Conservation (phyloP, 2,329 filamentous ascomycete species). For the Trichoderma sp. region DNA sequence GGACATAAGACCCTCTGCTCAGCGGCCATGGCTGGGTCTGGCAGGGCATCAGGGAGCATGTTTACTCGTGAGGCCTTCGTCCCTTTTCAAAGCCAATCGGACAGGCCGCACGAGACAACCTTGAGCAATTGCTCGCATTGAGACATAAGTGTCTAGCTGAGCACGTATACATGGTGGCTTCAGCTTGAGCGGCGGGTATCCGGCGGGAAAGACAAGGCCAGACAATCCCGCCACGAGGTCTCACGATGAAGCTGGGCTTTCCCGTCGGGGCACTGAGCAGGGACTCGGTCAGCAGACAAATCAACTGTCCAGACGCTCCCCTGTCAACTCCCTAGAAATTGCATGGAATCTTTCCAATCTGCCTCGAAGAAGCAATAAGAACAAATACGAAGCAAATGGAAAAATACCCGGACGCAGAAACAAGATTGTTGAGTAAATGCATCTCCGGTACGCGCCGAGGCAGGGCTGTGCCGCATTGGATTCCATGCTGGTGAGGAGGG, state of each 20-base stretch:
- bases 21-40: neutral
- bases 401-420: neutral
- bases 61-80: neutral
- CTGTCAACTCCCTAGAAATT: constrained; percentile 2
- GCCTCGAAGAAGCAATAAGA: neutral
- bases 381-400: no score
- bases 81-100: neutral
- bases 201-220: neutral
- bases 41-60: neutral
- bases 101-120: neutral
- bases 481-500: neutral
- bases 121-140: neutral
- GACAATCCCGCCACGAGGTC: neutral
- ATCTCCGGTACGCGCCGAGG: neutral
- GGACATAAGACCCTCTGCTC: neutral
- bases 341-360: constrained; percentile 5
- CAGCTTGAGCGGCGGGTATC: no score
- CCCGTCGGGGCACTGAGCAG: neutral
- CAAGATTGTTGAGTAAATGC: neutral
- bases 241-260: neutral
- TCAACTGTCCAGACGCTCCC: neutral
- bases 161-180: no score
- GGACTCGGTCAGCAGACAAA: neutral
- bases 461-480: neutral
- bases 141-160: neutral